These are phyloP conservation scores for Pseudonectria buxi DNA, from an alignment of 2,329 filamentous ascomycete species.

Conservation along the genomic window DNA sequence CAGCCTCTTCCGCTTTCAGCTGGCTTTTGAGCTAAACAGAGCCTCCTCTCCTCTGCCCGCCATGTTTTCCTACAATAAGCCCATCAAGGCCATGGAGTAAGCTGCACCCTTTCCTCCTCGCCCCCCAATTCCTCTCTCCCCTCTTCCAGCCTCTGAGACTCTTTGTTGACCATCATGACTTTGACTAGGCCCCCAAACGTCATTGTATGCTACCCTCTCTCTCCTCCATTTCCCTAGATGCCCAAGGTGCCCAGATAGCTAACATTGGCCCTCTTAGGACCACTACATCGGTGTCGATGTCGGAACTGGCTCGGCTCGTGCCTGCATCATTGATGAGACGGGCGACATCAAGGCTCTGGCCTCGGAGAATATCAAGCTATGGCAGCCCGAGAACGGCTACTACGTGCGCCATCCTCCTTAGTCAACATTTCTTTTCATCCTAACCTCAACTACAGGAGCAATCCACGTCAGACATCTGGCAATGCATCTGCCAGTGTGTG, in stretches of 20 bases:
- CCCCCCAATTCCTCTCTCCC: conserved; percentile 4
- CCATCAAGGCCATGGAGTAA: conserved; percentile 34
- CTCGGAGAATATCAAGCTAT: conserved; percentile 70
- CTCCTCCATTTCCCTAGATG: neutral
- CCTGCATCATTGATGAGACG: conserved; percentile 87
- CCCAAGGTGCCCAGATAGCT: conserved; percentile 1
- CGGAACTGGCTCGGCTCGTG: conserved; percentile 88
- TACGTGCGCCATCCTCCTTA: conserved; percentile 48
- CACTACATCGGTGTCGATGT: conserved; percentile 86
- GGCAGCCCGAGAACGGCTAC: conserved; percentile 69
- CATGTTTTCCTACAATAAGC: conserved; percentile 32
- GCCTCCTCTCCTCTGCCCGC: conserved; percentile 8
- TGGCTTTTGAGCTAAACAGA: too few species aligned
- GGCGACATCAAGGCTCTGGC: conserved; percentile 79
- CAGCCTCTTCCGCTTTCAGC: too few species aligned
- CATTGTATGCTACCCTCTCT: conserved; percentile 20
- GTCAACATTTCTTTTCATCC: neutral
- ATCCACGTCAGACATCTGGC: conserved; percentile 97
- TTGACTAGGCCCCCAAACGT: conserved; percentile 29
- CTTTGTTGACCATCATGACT: conserved; percentile 9
- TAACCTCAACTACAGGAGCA: conserved; percentile 58
- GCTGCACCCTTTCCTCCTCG: conserved; percentile 10
- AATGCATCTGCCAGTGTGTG: conserved; percentile 84
- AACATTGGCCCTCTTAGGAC: conserved; percentile 32
- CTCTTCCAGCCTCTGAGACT: conserved; percentile 1